Evolutionary conservation across 2,329 filamentous ascomycete genomes (phyloP).

Genomic region (Botrytis squamosa): DNA sequence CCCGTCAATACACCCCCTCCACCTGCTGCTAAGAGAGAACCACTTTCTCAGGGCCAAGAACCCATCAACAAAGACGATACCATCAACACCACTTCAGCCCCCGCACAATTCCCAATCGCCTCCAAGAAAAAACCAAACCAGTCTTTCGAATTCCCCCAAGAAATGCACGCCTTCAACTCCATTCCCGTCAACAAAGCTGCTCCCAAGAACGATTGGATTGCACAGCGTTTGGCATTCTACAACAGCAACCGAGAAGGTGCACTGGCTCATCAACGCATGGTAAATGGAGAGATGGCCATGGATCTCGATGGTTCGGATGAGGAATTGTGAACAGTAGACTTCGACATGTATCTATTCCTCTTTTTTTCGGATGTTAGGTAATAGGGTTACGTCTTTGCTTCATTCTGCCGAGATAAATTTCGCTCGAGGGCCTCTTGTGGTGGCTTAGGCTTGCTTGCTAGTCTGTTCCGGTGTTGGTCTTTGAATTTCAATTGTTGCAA

Average conservation of each 20-base stretch:
- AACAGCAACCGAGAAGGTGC: background rate
- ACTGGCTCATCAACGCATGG: background rate
- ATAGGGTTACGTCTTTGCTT: background rate
- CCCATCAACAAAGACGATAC: background rate
- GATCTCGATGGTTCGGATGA: background rate
- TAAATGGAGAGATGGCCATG: background rate
- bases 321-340: fast-evolving
- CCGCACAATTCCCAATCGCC: background rate
- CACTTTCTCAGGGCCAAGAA: background rate
- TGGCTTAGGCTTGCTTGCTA: background rate
- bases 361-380: background rate
- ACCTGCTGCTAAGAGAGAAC: background rate
- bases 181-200: background rate
- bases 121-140: fast-evolving
- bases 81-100: background rate
- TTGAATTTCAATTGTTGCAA: background rate
- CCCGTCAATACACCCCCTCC: background rate
- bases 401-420: background rate
- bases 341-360: background rate
- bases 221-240: background rate
- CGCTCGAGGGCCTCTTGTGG: background rate
- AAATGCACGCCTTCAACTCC: background rate
- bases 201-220: background rate
- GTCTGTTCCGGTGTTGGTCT: background rate
- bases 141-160: background rate